Evolutionary conservation across 106 monocot genomes (phyloP).

Genomic region (Posidonia australis): DNA sequence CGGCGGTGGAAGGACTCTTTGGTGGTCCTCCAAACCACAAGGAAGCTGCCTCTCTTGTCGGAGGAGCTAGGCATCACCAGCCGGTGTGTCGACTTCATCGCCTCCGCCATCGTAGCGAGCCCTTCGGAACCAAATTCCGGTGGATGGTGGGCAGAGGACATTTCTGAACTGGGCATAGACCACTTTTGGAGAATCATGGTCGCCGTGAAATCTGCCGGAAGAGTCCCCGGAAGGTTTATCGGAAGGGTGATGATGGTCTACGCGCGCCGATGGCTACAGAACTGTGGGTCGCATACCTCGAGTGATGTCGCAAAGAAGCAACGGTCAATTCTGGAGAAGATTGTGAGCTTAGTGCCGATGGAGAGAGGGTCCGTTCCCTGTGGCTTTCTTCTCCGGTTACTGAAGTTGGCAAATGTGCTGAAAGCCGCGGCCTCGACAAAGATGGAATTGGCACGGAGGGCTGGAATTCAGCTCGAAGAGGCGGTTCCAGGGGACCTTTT

Average conservation of each 20-base stretch:
- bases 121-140: constrained; percentile 16
- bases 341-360: constrained; percentile 46
- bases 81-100: constrained; percentile 49
- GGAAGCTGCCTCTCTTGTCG: constrained; percentile 20
- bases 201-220: constrained; percentile 45
- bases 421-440: constrained; percentile 33
- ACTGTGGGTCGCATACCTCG: not conserved
- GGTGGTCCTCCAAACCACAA: constrained; percentile 38
- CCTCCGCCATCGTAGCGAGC: constrained; percentile 18
- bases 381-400: constrained; percentile 49
- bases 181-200: constrained; percentile 66
- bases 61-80: constrained; percentile 56
- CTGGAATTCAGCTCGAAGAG: constrained; percentile 55
- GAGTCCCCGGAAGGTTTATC: constrained; percentile 27
- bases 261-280: constrained; percentile 39
- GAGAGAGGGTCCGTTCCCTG: constrained; percentile 53
- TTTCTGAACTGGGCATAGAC: constrained; percentile 49
- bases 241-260: constrained; percentile 56
- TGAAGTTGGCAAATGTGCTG: constrained; percentile 45
- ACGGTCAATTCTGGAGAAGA: constrained; percentile 39
- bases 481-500: constrained; percentile 48
- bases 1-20: constrained; percentile 78
- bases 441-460: constrained; percentile 40
- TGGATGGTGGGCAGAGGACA: constrained; percentile 57
- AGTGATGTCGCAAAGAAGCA: constrained; percentile 29